phyloP scores from a whole-genome alignment of 2,329 filamentous ascomycete genomes.

The Fusarium setosum region DNA sequence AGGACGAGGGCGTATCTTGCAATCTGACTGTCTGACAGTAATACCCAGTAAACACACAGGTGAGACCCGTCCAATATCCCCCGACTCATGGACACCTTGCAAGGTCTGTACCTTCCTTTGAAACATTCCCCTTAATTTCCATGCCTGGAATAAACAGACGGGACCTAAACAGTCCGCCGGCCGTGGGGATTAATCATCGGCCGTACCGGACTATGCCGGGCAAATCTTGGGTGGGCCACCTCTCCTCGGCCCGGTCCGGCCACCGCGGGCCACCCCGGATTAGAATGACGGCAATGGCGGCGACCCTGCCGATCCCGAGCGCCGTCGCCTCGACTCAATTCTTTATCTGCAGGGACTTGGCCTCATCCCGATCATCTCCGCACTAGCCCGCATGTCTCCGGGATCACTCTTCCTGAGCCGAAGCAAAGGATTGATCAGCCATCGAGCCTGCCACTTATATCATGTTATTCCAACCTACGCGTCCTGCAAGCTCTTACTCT shows the following conservation, averaged over 20 bases:
- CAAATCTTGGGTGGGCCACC: constrained; percentile 24
- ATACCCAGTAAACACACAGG: background rate
- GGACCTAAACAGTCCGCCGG: background rate
- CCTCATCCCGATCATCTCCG: constrained; percentile 6
- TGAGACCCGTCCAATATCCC: background rate
- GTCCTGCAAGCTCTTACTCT: too few species aligned
- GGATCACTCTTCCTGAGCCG: constrained; percentile 6
- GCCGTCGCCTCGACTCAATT: background rate
- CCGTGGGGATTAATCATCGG: constrained; percentile 22
- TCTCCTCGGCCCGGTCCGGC: constrained; percentile 40
- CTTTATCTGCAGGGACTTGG: constrained; percentile 32
- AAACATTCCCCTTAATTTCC: background rate
- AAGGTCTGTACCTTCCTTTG: background rate
- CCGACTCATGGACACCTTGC: background rate
- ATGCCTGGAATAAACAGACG: background rate
- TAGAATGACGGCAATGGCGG: constrained; percentile 20
- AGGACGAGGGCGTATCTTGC: too few species aligned
- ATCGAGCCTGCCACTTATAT: too few species aligned
- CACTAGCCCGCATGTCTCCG: constrained; percentile 7
- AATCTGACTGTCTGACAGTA: background rate
- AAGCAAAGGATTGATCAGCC: background rate
- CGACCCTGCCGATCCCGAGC: constrained; percentile 25
- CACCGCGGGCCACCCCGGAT: constrained; percentile 20
- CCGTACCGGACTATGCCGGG: constrained; percentile 22
- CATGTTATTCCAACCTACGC: too few species aligned